Base-by-base conservation (phyloP, 345 rosid species). In the Brassica nigra region DNA sequence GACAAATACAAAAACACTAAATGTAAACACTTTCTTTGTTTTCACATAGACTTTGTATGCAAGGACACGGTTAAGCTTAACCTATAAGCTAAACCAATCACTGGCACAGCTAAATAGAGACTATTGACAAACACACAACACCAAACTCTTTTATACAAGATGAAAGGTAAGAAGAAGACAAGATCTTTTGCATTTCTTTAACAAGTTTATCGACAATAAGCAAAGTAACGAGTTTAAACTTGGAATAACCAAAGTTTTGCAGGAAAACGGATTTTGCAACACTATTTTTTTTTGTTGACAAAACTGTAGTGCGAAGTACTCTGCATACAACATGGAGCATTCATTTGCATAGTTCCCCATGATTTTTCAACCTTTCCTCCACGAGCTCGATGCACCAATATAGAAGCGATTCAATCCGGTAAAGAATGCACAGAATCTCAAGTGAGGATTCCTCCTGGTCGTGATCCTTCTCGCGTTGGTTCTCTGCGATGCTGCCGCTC, bases 331-430 rank as follows among this genome's bases (percentile, higher is more conserved):
- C 52, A 8, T 16, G 47, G n/a, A 34, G 69, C n/a, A 65, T 65
- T 66, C 18, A 18, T 18, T 18, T 66, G 47, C 47, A 65, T 31
- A 7, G 18, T 63, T 64, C 47, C 54, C 15, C 31, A 66, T 18
- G 55, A 55, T 31, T 27, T 68, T 84, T 84, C 81, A 92, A 39
- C 68, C 70, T 89, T 69, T 86, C 93, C 84, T 93, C 98, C 3
- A 91, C 91, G 47, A 95, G 98, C 77, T 91, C 98, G 18, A 93
- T 90, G 80, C 99, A 95, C 9, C 91, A 89, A 69, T 89, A 87
- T 34, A 95, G 78, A 74, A 93, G 98, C 36, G 88, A 8, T 80
- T 89, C 94, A 15, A 93, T 72, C 7, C 91, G 94, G 83, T 89
- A 88, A 34, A 93, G 82, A 67, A 87, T 73, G 58, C 90, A 83